phyloP scores from a whole-genome alignment of 2,329 filamentous ascomycete genomes.

The Talaromyces amestolkiae region DNA sequence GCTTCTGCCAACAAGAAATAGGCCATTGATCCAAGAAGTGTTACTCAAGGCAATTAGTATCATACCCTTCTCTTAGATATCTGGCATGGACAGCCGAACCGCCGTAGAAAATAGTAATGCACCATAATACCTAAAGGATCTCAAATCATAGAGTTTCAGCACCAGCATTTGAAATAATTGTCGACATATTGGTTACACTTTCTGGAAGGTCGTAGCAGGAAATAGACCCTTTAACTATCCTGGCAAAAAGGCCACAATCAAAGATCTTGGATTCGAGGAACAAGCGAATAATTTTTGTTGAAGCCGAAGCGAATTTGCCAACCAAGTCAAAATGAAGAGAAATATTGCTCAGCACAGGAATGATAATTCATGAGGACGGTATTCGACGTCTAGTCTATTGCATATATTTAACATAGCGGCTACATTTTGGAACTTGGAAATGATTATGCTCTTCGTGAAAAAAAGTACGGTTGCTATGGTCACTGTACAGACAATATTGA shows the following conservation, averaged over 20 bases:
- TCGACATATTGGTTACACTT: too few relatives aligned
- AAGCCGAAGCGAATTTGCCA: background rate
- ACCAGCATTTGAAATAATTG: too few relatives aligned
- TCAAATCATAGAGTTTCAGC: background rate
- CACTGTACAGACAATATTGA: background rate
- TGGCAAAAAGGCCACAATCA: background rate
- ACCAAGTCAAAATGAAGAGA: background rate
- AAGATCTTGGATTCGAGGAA: background rate
- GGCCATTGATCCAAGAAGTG: background rate
- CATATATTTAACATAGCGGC: background rate
- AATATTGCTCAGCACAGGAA: background rate
- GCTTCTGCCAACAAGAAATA: conserved; percentile 14
- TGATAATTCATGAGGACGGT: too few relatives aligned
- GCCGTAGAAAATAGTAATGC: too few relatives aligned
- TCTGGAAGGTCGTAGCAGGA: too few relatives aligned
- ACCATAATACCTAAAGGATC: background rate
- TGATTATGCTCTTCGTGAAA: background rate
- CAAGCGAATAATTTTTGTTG: too few relatives aligned
- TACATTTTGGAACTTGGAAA: background rate
- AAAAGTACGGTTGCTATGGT: background rate
- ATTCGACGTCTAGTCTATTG: background rate
- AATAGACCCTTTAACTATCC: background rate
- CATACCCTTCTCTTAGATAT: background rate
- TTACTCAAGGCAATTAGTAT: background rate
- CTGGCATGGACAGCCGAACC: background rate